Evolutionary conservation across 768 basidiomycete genomes (phyloP).

Genomic region (Cubamyces lactineus): DNA sequence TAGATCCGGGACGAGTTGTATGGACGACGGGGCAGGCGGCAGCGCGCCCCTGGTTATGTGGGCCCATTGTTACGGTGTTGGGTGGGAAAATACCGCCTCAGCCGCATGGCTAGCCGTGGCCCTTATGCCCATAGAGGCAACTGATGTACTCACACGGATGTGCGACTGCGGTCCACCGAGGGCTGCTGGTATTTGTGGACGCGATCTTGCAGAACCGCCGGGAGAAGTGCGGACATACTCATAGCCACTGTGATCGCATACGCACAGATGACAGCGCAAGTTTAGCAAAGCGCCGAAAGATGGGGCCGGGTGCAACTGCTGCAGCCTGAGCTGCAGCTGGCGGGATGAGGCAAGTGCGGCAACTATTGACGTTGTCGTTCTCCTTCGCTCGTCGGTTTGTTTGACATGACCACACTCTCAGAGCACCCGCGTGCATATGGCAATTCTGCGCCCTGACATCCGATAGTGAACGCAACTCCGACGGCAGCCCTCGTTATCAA

Average conservation of each 20-base stretch:
- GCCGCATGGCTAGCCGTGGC: no score
- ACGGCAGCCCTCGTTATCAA: not conserved
- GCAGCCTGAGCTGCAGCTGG: no score
- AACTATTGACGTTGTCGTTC: not conserved
- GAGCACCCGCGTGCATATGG: no score
- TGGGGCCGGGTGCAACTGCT: no score
- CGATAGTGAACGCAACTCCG: not conserved
- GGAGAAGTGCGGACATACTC: constrained; percentile 2
- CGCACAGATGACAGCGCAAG: not conserved
- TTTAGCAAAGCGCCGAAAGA: no score
- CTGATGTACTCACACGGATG: not conserved
- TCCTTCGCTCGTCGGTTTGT: no score
- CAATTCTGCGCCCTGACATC: no score
- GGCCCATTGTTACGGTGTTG: not conserved
- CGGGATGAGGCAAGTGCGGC: not conserved
- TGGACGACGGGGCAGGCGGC: not conserved
- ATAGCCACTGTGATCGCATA: not conserved
- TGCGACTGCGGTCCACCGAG: no score
- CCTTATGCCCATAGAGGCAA: not conserved
- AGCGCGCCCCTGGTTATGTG: not conserved
- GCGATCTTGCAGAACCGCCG: not conserved
- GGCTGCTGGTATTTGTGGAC: not conserved
- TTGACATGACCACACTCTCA: no score
- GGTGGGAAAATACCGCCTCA: no score
- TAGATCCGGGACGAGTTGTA: not conserved